These are phyloP conservation scores for Marsdenia floribunda DNA, from an alignment of 257 asterid species.

Conservation along the genomic window DNA sequence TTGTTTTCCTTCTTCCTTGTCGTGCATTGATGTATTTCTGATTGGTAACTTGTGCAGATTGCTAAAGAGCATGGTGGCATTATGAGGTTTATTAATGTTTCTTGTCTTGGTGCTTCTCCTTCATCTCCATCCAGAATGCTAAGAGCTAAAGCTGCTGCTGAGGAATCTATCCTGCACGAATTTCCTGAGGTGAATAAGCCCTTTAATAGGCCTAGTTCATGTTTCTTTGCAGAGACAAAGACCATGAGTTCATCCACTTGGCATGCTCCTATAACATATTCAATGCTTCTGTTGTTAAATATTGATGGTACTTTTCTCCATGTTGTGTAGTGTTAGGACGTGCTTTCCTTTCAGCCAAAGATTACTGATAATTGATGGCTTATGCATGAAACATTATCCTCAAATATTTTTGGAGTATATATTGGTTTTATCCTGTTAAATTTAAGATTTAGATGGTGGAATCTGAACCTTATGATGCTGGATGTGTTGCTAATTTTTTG, in stretches of 20 bases:
- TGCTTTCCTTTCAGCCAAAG: not conserved
- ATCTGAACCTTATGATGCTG: not conserved
- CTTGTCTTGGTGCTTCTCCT: conserved; percentile 80
- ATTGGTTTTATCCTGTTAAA: not conserved
- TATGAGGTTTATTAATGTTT: conserved; percentile 83
- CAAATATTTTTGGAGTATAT: not conserved
- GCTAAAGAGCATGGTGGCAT: conserved; percentile 97
- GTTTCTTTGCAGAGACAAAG: not conserved
- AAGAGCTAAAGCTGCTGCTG: conserved; percentile 93
- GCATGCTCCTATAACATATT: not conserved
- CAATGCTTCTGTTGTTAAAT: not conserved
- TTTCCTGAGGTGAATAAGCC: conserved; percentile 61
- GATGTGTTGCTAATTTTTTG: not conserved
- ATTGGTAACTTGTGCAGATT: conserved; percentile 41
- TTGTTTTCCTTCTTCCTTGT: not conserved
- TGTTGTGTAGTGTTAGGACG: not conserved
- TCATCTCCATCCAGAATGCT: conserved; percentile 78
- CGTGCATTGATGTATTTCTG: conserved; percentile 1
- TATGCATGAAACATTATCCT: not conserved
- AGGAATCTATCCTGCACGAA: conserved; percentile 67
- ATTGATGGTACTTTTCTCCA: not conserved
- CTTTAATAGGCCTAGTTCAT: not conserved
- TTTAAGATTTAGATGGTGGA: not conserved
- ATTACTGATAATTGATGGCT: not conserved
- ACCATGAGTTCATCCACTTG: not conserved